Base-by-base conservation (phyloP, 2,329 filamentous ascomycete genomes). In the Monascus ruber region DNA sequence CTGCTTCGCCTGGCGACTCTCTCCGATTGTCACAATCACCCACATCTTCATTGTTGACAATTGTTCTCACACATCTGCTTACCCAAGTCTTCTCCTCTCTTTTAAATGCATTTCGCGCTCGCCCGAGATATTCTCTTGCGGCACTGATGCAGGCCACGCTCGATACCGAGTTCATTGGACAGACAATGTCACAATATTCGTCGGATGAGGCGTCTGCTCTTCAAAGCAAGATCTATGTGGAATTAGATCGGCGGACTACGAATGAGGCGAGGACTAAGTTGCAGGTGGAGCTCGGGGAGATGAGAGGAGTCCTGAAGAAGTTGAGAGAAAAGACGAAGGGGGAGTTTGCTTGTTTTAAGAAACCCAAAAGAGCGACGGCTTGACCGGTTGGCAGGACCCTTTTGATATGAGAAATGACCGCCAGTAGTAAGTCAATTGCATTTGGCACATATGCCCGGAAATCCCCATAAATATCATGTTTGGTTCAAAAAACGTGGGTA, bases 121-220 rank as follows among this genome's bases (percentile, higher is more conserved):
- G 81, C 5, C 61, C 71, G 4, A 70, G 70, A 17, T 96, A 91
- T 64, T 74, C 79, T 1, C 77, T 98, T 0, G 72, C 82, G 4
- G 81, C 84, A 5, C 75, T 98, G 37, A 94, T 96, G 81, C 93
- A 98, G 64, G 93, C 93, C 1, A 98, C 91, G 0, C 76, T 98
- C 1, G 91, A 98, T 55, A 88, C 95, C 1, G 91, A 98, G 63
- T 96, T 98, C 56, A 81, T 96, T 41, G 85, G 88, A 1, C 91
- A 98, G 67, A 95, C 89, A 4, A 73, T 98, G 28, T 84, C 77
- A 44, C 81, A 88, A 50, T 98, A 93, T 62, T 91, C 85, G 0
- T 91, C 85, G 0, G 83, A 94, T 41, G 74, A 78, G 37, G 85
- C 87, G 3, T 79, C 79, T 5, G 79, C 88, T 56, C 73, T 85